These are phyloP conservation scores for Alnus glutinosa DNA, from an alignment of 306 rosid species.

Conservation along the genomic window DNA sequence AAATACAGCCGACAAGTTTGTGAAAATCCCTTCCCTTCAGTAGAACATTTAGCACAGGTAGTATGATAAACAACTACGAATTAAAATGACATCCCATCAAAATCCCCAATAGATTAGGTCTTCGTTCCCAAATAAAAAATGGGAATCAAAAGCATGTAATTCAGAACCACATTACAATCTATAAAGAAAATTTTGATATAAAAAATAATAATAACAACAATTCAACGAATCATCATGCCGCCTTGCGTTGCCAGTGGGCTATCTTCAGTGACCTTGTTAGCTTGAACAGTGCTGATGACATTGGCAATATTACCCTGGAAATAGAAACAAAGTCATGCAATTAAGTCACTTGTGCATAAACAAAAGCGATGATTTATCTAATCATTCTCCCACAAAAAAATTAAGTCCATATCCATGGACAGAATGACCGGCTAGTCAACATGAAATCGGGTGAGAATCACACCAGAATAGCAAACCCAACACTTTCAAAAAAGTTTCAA, in stretches of 20 bases:
- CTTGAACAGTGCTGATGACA: slow-evolving; percentile 79
- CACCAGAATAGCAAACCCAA: neutral
- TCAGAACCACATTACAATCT: too few relatives aligned
- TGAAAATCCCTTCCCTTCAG: too few relatives aligned
- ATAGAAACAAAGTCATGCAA: slow-evolving; percentile 8
- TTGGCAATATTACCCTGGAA: slow-evolving; percentile 69
- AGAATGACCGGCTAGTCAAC: neutral
- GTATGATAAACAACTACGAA: neutral
- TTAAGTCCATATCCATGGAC: neutral
- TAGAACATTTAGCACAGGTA: neutral
- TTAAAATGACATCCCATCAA: neutral
- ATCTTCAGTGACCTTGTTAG: slow-evolving; percentile 68
- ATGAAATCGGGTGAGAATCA: neutral
- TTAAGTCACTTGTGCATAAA: neutral
- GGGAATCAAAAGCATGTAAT: neutral
- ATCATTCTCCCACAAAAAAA: neutral
- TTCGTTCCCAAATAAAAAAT: neutral
- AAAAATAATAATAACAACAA: neutral
- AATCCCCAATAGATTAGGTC: neutral
- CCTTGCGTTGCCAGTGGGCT: slow-evolving; percentile 75
- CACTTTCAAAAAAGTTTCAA: neutral
- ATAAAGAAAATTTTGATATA: neutral
- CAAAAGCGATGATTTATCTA: neutral
- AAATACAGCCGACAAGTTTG: neutral
- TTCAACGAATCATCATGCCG: slow-evolving; percentile 70